Evolutionary conservation across 306 rosid genomes (phyloP).

Genomic region (Spatholobus suberectus): DNA sequence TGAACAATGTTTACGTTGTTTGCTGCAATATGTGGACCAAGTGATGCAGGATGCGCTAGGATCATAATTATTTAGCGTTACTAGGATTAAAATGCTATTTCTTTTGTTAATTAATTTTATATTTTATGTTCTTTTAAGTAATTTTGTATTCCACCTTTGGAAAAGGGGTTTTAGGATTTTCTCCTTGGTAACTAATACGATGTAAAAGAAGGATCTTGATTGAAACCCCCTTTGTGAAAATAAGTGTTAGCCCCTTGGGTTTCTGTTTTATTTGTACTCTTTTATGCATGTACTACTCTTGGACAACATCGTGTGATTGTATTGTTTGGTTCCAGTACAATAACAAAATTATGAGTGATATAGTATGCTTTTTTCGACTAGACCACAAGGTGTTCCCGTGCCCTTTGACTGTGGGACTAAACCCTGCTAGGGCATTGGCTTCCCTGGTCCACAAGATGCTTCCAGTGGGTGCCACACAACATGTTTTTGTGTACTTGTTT

Average conservation of each 20-base stretch:
- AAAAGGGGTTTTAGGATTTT: conserved; percentile 13
- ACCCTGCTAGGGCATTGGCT: background rate
- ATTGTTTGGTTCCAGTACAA: background rate
- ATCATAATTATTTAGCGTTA: conserved; percentile 18
- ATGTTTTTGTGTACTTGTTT: conserved; percentile 12
- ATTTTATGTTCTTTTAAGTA: background rate
- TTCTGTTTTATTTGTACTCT: background rate
- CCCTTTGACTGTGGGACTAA: conserved; percentile 17
- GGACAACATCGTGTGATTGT: background rate
- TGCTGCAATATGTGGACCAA: conserved; percentile 13
- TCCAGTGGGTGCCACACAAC: background rate
- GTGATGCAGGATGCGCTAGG: background rate
- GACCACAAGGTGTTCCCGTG: background rate
- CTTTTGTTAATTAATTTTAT: background rate
- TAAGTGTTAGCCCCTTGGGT: background rate
- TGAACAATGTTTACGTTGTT: conserved; percentile 28
- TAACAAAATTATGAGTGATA: conserved; percentile 17
- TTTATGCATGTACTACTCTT: background rate
- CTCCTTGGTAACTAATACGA: background rate
- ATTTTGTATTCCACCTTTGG: background rate
- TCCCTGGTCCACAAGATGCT: background rate
- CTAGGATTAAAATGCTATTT: conserved; percentile 2
- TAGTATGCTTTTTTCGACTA: background rate
- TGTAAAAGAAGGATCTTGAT: conserved; percentile 9
- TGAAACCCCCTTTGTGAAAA: conserved; percentile 17